Evolutionary conservation across 192 early-diverging fungal species (phyloP), one percentile per base, ranked within the genome.

Genomic region (Dissophora ornata): DNA sequence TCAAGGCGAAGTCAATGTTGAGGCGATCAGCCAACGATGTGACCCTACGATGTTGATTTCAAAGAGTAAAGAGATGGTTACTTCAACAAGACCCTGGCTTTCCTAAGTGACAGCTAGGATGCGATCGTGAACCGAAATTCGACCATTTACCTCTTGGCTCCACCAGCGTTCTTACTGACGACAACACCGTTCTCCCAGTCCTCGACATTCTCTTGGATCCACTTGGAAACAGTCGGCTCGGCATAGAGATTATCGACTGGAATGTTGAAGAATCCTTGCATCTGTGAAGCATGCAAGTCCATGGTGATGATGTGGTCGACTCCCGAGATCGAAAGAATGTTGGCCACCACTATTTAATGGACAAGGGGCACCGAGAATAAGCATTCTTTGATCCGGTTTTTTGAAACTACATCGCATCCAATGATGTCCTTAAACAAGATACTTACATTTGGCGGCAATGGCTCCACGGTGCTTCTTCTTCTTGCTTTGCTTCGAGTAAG

Each of bases 301-400:
- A 99, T 93, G 11, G 97, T 99, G 80, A 99, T 97, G 40, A 99
- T 87, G 85, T 99, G 97, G 82, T 99, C 95, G 2, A 95, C 96
- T 22, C 97, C 97, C 12, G 96, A 88, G 45, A 96, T 95, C 0
- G 87, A 90, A 41, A 99, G 85, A 91, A 98, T 97, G 80, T 92
- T 97, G 38, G 97, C 96, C 42, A 97, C 89, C 52, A 99, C 90
- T 90, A 62, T 32, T 19, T 26, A 7, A 46, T 41, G 4, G 21
- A 11, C 1, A 26, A 45, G 18, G 18, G n/a, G n/a, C n/a, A n/a
- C n/a, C n/a, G n/a, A n/a, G n/a, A n/a, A n/a, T n/a, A n/a, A n/a
- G n/a, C n/a, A n/a, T n/a, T n/a, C n/a, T n/a, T n/a, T n/a, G n/a
- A n/a, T n/a, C n/a, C n/a, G n/a, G n/a, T n/a, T n/a, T n/a, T n/a